These are phyloP conservation scores for Pestalotiopsis sp. DNA, from an alignment of 2,329 filamentous ascomycete genomes.

Conservation along the genomic window DNA sequence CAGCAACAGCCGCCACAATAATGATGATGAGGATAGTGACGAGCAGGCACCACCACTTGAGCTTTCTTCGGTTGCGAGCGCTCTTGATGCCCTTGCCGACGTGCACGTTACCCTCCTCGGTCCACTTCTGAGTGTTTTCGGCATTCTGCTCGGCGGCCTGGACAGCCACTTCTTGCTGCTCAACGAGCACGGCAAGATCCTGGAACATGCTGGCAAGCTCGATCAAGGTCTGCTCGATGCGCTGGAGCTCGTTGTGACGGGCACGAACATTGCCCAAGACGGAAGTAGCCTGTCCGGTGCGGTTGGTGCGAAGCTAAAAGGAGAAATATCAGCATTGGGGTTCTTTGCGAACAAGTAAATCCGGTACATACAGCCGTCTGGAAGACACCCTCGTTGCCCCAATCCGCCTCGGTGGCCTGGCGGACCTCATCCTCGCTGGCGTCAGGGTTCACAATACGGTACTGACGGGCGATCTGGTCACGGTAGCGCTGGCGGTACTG, in stretches of 20 bases:
- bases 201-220: slow-evolving; percentile 73
- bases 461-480: slow-evolving; percentile 80
- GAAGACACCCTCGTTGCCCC: slow-evolving; percentile 80
- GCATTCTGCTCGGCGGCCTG: slow-evolving; percentile 66
- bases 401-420: slow-evolving; percentile 70
- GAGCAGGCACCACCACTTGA: slow-evolving; percentile 81
- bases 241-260: slow-evolving; percentile 81
- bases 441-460: slow-evolving; percentile 79
- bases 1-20: slow-evolving; percentile 55
- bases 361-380: slow-evolving; percentile 68
- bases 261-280: slow-evolving; percentile 79
- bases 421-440: slow-evolving; percentile 74
- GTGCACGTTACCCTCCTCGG: slow-evolving; percentile 70
- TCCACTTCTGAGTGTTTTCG: slow-evolving; percentile 64
- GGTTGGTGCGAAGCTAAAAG: slow-evolving; percentile 71
- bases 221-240: slow-evolving; percentile 74
- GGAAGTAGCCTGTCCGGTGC: slow-evolving; percentile 70
- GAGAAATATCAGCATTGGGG: slow-evolving; percentile 13
- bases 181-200: slow-evolving; percentile 74
- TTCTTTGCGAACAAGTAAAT: slow-evolving; percentile 6
- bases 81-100: slow-evolving; percentile 69
- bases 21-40: slow-evolving; percentile 62
- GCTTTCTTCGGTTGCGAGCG: slow-evolving; percentile 68
- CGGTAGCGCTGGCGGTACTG: slow-evolving; percentile 72
- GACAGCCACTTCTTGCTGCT: slow-evolving; percentile 70